phyloP scores from a whole-genome alignment of 192 early-diverging fungal species.

The Mortierella antarctica region DNA sequence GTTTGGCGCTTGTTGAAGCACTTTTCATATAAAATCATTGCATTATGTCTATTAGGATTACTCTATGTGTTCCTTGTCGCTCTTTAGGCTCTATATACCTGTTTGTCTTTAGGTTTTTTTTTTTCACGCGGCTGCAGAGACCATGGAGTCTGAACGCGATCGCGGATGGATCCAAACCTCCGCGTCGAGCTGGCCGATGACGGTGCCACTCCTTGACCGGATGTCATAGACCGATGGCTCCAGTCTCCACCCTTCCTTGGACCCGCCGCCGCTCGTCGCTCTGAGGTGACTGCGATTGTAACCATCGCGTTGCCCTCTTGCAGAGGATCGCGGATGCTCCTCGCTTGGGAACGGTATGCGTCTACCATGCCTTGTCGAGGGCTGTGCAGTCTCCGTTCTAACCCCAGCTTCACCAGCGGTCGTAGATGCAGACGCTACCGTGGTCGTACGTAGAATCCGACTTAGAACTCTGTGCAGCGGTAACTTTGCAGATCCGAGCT shows the following conservation, averaged over 20 bases:
- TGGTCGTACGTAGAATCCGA: constrained; percentile 40
- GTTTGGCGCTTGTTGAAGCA: no score
- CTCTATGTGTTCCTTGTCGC: no score
- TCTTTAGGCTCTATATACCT: neutral
- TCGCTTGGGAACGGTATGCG: neutral
- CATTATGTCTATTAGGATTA: no score
- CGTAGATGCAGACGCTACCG: neutral
- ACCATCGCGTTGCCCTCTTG: neutral
- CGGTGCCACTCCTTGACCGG: constrained; percentile 29
- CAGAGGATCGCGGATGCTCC: neutral
- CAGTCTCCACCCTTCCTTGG: constrained; percentile 37
- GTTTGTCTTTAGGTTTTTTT: neutral
- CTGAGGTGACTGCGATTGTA: neutral
- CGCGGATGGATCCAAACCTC: constrained; percentile 48
- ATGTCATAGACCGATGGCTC: constrained; percentile 44
- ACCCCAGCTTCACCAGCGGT: neutral
- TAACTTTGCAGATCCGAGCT: constrained; percentile 40
- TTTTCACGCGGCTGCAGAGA: constrained; percentile 38
- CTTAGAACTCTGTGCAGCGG: constrained; percentile 41
- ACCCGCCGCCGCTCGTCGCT: neutral
- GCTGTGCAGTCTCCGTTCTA: no score
- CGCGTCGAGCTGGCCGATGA: constrained; percentile 47
- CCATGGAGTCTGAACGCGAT: constrained; percentile 45
- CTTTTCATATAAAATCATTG: no score
- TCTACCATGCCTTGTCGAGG: neutral